Base-by-base conservation (phyloP, 1,284 basidiomycete genomes). In the Serendipita sp. region DNA sequence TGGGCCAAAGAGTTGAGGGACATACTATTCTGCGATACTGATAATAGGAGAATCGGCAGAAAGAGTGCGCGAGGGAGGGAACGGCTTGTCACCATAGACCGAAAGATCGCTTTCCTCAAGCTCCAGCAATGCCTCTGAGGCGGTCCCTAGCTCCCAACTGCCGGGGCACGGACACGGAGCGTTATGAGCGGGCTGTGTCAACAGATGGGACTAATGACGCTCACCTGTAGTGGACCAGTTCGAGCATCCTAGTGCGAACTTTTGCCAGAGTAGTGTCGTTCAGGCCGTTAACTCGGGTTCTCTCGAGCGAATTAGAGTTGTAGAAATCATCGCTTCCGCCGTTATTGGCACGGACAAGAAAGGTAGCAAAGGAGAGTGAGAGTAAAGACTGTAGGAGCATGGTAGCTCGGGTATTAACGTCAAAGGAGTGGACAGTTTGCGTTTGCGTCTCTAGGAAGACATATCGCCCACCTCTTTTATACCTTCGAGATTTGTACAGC, bases 71-170 rank as follows among this genome's bases (percentile, higher is more conserved):
- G 61, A 66, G 68, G 43, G 38, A 66, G 61, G 41, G 67, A 72
- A n/a, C 72, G 66, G 32, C 78, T 77, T 58, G 22, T 58, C 30
- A 3, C 53, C 53, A 68, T 86, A 81, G 45, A 88, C 84, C 42
- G 84, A 84, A 68, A 82, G 82, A 13, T 74, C 67, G 0, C 85
- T 82, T 35, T 83, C 80, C 67, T 84, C 78, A 65, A 81, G 76
- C 71, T 91, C 87, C 60, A 87, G 75, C 61, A 90, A 78, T 0
- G 89, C 82, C 72, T 91, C 77, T 2, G 84, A 75, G 53, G 82
- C 79, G 0, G 88, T 87, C n/a, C 90, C 90, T 53, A 89, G 78
- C 70, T 92, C 89, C 90, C 90, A 92, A 68, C 87, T 89, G 67
- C n/a, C 6, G n/a, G 2, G 30, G 10, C 6, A 17, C 17, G 47